phyloP scores from a whole-genome alignment of 75 land plant species.

The Azolla pinnata region DNA sequence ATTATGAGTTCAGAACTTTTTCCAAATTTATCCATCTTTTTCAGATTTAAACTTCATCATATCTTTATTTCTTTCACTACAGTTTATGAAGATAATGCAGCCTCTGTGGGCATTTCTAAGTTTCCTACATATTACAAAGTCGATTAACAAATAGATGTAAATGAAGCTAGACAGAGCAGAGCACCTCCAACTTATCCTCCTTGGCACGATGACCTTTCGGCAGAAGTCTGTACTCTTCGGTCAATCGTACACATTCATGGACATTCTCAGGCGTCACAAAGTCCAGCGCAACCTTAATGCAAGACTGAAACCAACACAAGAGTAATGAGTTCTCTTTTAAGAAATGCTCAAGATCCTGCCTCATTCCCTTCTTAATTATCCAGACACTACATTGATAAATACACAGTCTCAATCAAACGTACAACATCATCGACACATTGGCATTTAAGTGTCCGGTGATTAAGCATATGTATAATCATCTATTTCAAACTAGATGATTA shows the following conservation, averaged over 20 bases:
- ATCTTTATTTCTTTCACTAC: neutral
- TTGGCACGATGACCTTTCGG: conserved; percentile 50
- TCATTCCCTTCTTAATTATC: neutral
- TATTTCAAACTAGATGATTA: too few species aligned
- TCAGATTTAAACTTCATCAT: neutral
- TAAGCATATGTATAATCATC: too few species aligned
- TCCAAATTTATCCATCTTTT: neutral
- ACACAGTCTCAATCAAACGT: too few species aligned
- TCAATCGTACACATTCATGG: conserved; percentile 32
- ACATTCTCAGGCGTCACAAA: conserved; percentile 57
- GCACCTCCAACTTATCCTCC: conserved; percentile 54
- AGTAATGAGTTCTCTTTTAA: neutral
- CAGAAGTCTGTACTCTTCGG: conserved; percentile 42
- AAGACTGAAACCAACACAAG: conserved; percentile 32
- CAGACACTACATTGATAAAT: too few species aligned
- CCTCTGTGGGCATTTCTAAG: neutral
- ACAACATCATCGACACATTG: too few species aligned
- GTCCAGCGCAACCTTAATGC: conserved; percentile 57
- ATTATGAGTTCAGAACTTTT: neutral
- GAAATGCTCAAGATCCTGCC: neutral
- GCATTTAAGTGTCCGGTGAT: too few species aligned
- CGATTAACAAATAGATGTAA: neutral
- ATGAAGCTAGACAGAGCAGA: neutral
- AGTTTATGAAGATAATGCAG: neutral
- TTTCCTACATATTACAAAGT: neutral